These are phyloP conservation scores for Borealophlyctis nickersoniae DNA, from an alignment of 192 early-diverging fungal species.

Conservation along the genomic window DNA sequence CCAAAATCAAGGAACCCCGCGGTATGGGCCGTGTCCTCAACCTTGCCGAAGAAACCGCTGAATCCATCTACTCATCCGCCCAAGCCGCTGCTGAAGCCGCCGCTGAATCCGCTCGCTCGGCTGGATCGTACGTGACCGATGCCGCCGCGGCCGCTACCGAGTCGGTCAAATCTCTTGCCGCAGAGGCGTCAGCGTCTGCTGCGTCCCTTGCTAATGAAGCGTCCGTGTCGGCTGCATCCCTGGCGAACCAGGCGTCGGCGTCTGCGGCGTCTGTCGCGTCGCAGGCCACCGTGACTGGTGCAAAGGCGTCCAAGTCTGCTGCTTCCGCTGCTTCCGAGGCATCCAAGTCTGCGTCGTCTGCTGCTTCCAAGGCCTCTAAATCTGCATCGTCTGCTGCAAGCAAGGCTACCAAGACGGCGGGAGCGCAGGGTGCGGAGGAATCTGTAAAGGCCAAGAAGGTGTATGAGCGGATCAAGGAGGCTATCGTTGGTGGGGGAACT, in stretches of 20 bases:
- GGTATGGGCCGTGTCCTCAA: constrained; percentile 26
- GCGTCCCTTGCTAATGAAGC: background rate
- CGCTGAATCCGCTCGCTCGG: background rate
- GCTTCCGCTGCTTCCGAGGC: background rate
- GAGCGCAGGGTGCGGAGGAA: background rate
- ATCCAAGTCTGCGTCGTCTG: background rate
- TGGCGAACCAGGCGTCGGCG: background rate
- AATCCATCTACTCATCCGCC: constrained; percentile 12
- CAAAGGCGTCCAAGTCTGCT: constrained; percentile 7
- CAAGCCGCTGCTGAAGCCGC: background rate
- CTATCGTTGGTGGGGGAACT: constrained; percentile 2
- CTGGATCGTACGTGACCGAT: background rate
- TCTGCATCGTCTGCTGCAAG: background rate
- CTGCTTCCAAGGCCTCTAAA: constrained; percentile 5
- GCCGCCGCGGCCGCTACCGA: background rate
- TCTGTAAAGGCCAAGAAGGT: background rate
- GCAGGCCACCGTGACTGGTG: background rate
- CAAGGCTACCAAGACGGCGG: background rate
- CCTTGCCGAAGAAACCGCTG: constrained; percentile 18
- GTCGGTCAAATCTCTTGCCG: background rate
- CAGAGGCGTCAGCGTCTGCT: background rate
- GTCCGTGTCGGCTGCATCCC: constrained; percentile 4
- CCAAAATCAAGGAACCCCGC: constrained; percentile 22
- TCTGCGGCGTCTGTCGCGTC: background rate
- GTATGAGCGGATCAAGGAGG: background rate